Base-by-base conservation (phyloP, 1,139 yeast species). In the Geotrichum bryndzae region DNA sequence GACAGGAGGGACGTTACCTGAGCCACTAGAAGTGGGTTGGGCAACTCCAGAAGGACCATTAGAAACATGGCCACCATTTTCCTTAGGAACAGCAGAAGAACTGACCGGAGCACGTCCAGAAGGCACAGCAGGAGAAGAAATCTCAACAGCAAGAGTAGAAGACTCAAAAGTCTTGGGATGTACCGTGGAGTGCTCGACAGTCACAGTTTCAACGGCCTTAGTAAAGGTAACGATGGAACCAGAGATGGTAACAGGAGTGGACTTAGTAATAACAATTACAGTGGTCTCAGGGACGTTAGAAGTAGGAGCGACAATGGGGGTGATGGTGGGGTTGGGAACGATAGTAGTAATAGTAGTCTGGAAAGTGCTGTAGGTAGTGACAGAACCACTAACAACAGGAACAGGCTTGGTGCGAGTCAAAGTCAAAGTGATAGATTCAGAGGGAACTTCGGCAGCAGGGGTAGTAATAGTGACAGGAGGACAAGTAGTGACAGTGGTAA, bases 101-200 rank as follows among this genome's bases (percentile, higher is more conserved):
- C 38, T 35, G n/a, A 35, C 54, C 7, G 55, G 25, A 27, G 56
- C 53, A 57, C 29, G 13, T 10, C 25, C 53, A 29, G 53, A 31
- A 15, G 55, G 45, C 6, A 35, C 25, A n/a, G 46, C 53, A 35
- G 58, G 41, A 46, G 41, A 33, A 41, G 56, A 41, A 38, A 29
- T 41, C 31, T 55, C 25, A 52, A 51, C 54, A 56, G 59, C 41
- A 48, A 56, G 22, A 33, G 59, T 52, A 51, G 45, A n/a, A 13
- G 59, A 27, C 38, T 23, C n/a, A 33, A 33, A 22, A 41, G 51
- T 27, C 33, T 54, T n/a, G 35, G 35, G 15, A 22, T 25, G 27
- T 35, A 35, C 41, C 6, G 13, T 54, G 38, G 59, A 51, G 55
- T 51, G 46, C 51, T 51, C 54, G 51, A 56, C 56, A 52, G 56